Conservation (phyloP, 345 rosid genomes). For the Hirschfeldia incana region DNA sequence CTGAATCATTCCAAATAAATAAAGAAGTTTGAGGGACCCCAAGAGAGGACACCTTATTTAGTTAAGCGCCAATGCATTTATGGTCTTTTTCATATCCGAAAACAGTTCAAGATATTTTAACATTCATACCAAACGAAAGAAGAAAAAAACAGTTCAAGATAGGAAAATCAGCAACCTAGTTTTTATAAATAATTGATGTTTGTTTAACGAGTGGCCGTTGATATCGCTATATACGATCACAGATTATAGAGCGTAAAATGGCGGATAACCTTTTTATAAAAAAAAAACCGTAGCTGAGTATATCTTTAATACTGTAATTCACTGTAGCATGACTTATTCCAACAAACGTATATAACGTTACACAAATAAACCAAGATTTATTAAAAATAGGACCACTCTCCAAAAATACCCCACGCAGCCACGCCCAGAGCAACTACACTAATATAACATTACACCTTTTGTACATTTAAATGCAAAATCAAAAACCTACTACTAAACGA, state of each 20-base stretch:
- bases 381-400: conserved; percentile 32
- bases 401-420: conserved; percentile 19
- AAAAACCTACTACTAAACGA: conserved; percentile 28
- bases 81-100: not conserved
- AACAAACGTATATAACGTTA: conserved; percentile 19
- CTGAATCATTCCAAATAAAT: no score
- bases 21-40: no score
- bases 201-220: not conserved
- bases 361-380: conserved; percentile 17
- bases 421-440: conserved; percentile 33
- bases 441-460: conserved; percentile 9
- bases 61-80: not conserved
- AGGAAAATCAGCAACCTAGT: not conserved
- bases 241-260: not conserved
- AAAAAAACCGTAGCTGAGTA: not conserved
- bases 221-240: not conserved
- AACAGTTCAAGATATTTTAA: not conserved
- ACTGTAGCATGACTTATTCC: conserved; percentile 30
- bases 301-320: not conserved
- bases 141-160: not conserved
- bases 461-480: conserved; percentile 27
- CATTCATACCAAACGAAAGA: not conserved
- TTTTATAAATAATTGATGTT: not conserved
- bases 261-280: not conserved
- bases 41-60: no score